Percentiles rank a stretch among this genome's conserved stretches.
Conservation (phyloP, 1,284 basidiomycete species). For the Mycena sp. region DNA sequence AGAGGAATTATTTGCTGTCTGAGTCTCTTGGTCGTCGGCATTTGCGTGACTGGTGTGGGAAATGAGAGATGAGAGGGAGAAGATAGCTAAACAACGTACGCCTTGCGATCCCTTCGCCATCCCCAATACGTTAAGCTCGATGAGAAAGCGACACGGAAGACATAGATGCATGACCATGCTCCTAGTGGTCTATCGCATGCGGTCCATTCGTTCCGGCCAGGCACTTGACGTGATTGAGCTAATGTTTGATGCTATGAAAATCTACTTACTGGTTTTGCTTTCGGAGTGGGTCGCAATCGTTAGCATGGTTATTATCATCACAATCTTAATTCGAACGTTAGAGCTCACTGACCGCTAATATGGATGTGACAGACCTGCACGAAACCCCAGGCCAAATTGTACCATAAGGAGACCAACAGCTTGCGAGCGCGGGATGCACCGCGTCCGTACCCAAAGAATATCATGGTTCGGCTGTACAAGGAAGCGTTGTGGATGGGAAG, state of each 20-base stretch:
- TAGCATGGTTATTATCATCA: slow-evolving; percentile 63
- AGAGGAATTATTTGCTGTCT: slow-evolving; percentile 6
- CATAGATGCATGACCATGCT: slow-evolving; percentile 76
- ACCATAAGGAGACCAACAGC: slow-evolving; percentile 64
- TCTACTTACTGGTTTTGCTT: slow-evolving; percentile 53
- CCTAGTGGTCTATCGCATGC: slow-evolving; percentile 77
- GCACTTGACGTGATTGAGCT: slow-evolving; percentile 19
- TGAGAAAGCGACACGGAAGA: slow-evolving; percentile 63
- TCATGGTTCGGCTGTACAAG: slow-evolving; percentile 45
- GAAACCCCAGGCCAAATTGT: slow-evolving; percentile 62
- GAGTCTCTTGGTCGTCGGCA: slow-evolving; percentile 28
- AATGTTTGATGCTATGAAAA: background rate
- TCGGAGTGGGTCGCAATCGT: slow-evolving; percentile 57
- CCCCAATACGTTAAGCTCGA: slow-evolving; percentile 67
- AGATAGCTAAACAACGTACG: slow-evolving; percentile 41
- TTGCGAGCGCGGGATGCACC: slow-evolving; percentile 64
- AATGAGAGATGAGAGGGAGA: background rate
- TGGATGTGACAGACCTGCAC: slow-evolving; percentile 58
- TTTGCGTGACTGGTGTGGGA: slow-evolving; percentile 29
- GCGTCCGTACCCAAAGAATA: slow-evolving; percentile 67
- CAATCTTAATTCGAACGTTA: slow-evolving; percentile 48
- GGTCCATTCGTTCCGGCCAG: slow-evolving; percentile 63
- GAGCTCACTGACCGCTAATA: background rate
- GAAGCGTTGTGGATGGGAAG: slow-evolving; percentile 35
- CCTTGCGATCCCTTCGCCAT: slow-evolving; percentile 58